A percentile compares a stretch with the other conserved stretches of the same genome.
Evolutionary conservation across 2,329 filamentous ascomycete species (phyloP).

Genomic region (Paecilomyces dactylethromorphus): DNA sequence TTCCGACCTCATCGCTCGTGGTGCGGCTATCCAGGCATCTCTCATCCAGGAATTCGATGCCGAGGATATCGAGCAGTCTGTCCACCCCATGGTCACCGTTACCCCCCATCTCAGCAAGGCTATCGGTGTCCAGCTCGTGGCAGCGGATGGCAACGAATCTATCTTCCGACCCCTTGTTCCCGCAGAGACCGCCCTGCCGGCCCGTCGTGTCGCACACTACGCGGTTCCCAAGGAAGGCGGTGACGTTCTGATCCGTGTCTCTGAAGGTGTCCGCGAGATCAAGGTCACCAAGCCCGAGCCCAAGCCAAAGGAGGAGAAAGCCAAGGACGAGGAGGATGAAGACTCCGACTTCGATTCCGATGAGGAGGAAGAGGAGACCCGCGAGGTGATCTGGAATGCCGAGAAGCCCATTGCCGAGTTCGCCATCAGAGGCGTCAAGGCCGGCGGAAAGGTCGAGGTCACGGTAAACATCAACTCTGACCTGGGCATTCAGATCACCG

Average conservation of each 20-base stretch:
- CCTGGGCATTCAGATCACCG: constrained; percentile 70
- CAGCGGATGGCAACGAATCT: constrained; percentile 45
- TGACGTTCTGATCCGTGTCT: constrained; percentile 80
- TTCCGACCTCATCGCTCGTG: constrained; percentile 79
- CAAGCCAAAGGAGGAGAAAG: constrained; percentile 59
- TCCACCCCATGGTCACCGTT: constrained; percentile 88
- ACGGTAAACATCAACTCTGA: constrained; percentile 83
- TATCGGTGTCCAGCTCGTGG: constrained; percentile 71
- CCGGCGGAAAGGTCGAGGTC: constrained; percentile 85
- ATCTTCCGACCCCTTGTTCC: constrained; percentile 75
- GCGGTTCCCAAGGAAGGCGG: constrained; percentile 71
- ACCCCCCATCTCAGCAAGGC: constrained; percentile 85
- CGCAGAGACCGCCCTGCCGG: constrained; percentile 82
- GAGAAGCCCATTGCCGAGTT: constrained; percentile 78
- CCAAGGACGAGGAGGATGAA: constrained; percentile 52
- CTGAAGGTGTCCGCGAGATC: constrained; percentile 84
- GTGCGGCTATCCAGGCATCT: constrained; percentile 90
- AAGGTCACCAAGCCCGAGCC: constrained; percentile 85
- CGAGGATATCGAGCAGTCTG: constrained; percentile 91
- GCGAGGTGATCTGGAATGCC: constrained; percentile 90
- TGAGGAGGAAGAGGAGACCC: constrained; percentile 66
- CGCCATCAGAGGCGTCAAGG: constrained; percentile 75
- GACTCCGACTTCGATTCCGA: constrained; percentile 58
- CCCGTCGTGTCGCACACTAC: constrained; percentile 76
- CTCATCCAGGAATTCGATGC: constrained; percentile 91